Evolutionary conservation across 306 rosid species (phyloP), one percentile per base, ranked within the genome.

Genomic region (Gillenia trifoliata): DNA sequence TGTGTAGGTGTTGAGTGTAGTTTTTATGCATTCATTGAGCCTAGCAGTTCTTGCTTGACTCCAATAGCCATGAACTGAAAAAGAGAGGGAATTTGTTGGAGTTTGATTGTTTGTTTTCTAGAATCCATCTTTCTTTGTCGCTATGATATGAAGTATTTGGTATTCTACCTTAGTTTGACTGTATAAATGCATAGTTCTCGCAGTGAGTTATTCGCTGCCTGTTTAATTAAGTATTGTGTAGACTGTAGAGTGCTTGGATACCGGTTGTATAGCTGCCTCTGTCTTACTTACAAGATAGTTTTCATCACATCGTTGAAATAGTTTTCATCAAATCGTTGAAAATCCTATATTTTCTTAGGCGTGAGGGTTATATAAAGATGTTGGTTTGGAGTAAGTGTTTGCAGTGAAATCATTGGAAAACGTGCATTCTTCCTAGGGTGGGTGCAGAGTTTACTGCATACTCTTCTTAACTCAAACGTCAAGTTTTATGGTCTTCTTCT

Each of bases 11-110:
- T 66, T 57, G 60, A 43, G 31, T 34, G 61, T 61, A 15, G 17
- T 64, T 65, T 12, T 65, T 40, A 12, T 64, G 23, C 56, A 17
- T 75, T 60, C 65, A 49, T 60, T 61, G 62, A 75, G 65, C 64
- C 31, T 70, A 75, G 40, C 64, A 50, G 57, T 25, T 57, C 26
- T 50, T 33, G 43, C 28, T 67, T 50, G 34, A 72, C 77, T 54
- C 70, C 74, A 45, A 15, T 67, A 36, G 5, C 64, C 55, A 36
- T 52, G 26, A 16, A 23, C 47, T 13, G 20, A 22, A 41, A 40
- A 36, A 34, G 33, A 25, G 29, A 9, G 28, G 34, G 4, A n/a
- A 1, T 28, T 17, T 55, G 31, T 75, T 72, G 74, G 70, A 25
- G 22, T 12, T 28, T 45, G 52, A 56, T 40, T 78, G 29, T 64